Conservation (phyloP, 495 filamentous ascomycete species). For the Penicillium turbatum region DNA sequence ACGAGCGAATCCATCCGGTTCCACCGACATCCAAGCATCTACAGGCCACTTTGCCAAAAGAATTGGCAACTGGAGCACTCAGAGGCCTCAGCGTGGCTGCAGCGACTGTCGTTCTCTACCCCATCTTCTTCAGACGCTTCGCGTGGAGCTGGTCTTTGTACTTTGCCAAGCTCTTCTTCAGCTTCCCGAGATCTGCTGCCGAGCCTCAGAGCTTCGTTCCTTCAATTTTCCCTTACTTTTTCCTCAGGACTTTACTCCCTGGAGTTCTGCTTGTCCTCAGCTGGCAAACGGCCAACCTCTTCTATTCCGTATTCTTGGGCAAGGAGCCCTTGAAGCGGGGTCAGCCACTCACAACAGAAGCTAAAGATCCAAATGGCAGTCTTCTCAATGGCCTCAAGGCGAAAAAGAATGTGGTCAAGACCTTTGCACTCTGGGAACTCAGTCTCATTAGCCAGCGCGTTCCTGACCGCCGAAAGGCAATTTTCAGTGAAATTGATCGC, state of each 20-base stretch:
- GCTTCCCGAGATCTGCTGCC: slow-evolving; percentile 64
- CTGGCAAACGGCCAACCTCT: slow-evolving; percentile 70
- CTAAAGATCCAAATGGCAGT: slow-evolving; percentile 88
- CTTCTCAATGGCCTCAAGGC: slow-evolving; percentile 77
- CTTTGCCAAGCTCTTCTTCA: slow-evolving; percentile 67
- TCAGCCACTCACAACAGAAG: slow-evolving; percentile 76
- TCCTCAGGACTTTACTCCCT: slow-evolving; percentile 58
- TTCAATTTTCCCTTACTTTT: slow-evolving; percentile 54
- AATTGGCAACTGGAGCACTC: slow-evolving; percentile 33
- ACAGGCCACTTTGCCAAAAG: slow-evolving; percentile 20
- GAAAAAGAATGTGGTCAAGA: slow-evolving; percentile 51
- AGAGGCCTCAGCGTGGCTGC: slow-evolving; percentile 43
- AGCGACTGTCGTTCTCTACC: slow-evolving; percentile 53
- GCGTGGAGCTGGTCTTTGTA: slow-evolving; percentile 65
- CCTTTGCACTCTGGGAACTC: slow-evolving; percentile 91
- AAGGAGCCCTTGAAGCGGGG: slow-evolving; percentile 77
- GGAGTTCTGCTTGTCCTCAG: slow-evolving; percentile 62
- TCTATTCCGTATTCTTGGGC: slow-evolving; percentile 73
- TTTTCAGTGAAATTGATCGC: slow-evolving; percentile 88
- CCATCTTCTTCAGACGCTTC: slow-evolving; percentile 54
- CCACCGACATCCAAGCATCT: slow-evolving; percentile 34
- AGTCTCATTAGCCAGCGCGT: slow-evolving; percentile 70
- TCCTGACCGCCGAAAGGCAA: slow-evolving; percentile 66
- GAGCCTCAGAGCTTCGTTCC: slow-evolving; percentile 48
- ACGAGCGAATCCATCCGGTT: slow-evolving; percentile 36